phyloP scores from a whole-genome alignment of 306 rosid genomes.

The Senna siamea region DNA sequence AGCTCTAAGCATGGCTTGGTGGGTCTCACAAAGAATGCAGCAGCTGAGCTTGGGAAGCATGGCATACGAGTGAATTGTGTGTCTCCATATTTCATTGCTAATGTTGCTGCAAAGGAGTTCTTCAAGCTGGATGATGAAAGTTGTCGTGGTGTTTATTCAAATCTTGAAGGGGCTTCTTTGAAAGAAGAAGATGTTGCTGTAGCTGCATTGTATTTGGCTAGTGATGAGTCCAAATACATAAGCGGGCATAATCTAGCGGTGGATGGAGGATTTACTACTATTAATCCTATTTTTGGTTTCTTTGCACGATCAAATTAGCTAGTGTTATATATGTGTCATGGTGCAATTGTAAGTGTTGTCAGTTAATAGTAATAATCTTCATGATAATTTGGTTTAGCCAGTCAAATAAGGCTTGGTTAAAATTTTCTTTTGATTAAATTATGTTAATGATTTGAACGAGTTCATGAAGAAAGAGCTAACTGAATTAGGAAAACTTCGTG shows the following conservation, averaged over 20 bases:
- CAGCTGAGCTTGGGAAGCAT: conserved; percentile 38
- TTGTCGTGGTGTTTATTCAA: conserved; percentile 25
- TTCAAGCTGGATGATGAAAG: conserved; percentile 40
- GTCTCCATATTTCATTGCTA: conserved; percentile 31
- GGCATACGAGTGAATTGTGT: conserved; percentile 40
- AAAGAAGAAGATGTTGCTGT: conserved; percentile 38
- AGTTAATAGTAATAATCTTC: too few species aligned
- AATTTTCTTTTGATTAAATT: too few species aligned
- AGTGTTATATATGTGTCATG: too few species aligned
- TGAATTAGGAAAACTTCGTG: too few species aligned
- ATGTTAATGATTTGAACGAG: too few species aligned
- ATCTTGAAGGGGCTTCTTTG: conserved; percentile 38
- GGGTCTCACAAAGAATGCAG: conserved; percentile 41
- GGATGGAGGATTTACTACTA: conserved; percentile 43
- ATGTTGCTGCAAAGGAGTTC: neutral
- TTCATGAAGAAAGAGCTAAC: too few species aligned
- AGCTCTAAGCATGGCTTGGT: conserved; percentile 44
- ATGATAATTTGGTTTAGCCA: too few species aligned
- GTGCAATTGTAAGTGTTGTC: too few species aligned
- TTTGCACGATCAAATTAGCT: conserved; percentile 20
- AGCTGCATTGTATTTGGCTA: conserved; percentile 41
- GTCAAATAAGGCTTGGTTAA: too few species aligned
- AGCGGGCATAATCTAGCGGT: conserved; percentile 39
- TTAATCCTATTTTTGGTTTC: conserved; percentile 38
- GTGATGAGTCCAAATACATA: conserved; percentile 43